Evolutionary conservation across 2,329 filamentous ascomycete genomes (phyloP).

Genomic region (Sporothrix pallida): DNA sequence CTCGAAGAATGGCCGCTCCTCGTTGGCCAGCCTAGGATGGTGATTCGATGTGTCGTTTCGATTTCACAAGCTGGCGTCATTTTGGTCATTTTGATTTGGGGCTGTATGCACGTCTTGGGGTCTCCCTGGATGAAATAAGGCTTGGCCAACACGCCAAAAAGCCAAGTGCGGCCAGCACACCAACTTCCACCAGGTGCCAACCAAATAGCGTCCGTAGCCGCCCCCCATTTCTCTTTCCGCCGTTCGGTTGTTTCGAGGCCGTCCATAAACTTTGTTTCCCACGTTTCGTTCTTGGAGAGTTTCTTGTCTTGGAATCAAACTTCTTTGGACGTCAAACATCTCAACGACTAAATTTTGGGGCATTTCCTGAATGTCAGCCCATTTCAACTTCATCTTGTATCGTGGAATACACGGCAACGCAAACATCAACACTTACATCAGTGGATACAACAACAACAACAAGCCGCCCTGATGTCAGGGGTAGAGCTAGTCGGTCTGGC

Average conservation of each 20-base stretch:
- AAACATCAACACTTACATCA: not conserved
- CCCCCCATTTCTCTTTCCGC: not conserved
- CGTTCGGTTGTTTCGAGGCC: not conserved
- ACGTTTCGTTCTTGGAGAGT: not conserved
- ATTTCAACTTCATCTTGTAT: not conserved
- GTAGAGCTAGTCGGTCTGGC: constrained; percentile 35
- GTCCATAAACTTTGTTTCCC: not conserved
- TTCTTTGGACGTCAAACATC: not conserved
- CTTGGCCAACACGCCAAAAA: not conserved
- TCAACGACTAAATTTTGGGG: not conserved
- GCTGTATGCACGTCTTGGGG: not conserved
- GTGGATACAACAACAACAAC: not conserved
- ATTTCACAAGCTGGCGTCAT: constrained; percentile 21
- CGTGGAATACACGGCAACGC: not conserved
- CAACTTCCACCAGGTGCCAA: not conserved
- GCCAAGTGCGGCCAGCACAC: not conserved
- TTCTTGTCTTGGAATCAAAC: not conserved
- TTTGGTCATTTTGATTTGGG: constrained; percentile 9
- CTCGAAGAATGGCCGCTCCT: not conserved
- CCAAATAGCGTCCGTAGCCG: constrained; percentile 9
- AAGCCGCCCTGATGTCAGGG: constrained; percentile 33
- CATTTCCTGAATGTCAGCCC: too few relatives aligned
- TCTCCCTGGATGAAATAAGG: constrained; percentile 18
- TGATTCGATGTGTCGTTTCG: constrained; percentile 23
- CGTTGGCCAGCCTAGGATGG: not conserved